phyloP scores from a whole-genome alignment of 495 filamentous ascomycete genomes.

The Wilcoxina mikolae region DNA sequence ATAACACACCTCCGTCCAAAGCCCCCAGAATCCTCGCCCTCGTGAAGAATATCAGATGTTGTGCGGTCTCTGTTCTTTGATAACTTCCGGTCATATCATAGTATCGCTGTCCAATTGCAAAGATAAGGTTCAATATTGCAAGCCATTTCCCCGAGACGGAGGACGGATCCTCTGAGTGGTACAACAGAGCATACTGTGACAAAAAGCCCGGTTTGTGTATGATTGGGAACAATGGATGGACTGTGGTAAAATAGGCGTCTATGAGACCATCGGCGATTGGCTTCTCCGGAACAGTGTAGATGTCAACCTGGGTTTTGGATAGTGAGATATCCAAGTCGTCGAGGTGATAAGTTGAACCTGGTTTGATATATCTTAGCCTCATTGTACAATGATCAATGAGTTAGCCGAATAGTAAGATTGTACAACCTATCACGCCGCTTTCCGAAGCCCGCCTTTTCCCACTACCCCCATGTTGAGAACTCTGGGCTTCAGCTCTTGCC shows the following conservation, averaged over 20 bases:
- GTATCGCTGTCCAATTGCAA: slow-evolving; percentile 17
- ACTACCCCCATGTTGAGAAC: too few relatives aligned
- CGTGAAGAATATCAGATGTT: slow-evolving; percentile 17
- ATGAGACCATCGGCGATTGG: slow-evolving; percentile 37
- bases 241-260: slow-evolving; percentile 37
- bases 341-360: slow-evolving; percentile 8
- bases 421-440: too few relatives aligned
- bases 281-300: slow-evolving; percentile 33
- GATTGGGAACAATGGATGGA: slow-evolving; percentile 41
- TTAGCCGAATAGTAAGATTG: too few relatives aligned
- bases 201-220: slow-evolving; percentile 39
- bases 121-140: slow-evolving; percentile 21
- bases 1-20: slow-evolving; percentile 21
- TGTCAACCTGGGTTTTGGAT: slow-evolving; percentile 13
- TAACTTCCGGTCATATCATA: slow-evolving; percentile 3
- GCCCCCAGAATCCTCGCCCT: slow-evolving; percentile 24
- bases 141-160: slow-evolving; percentile 12
- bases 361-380: too few relatives aligned
- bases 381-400: too few relatives aligned
- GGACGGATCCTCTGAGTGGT: slow-evolving; percentile 16
- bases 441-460: too few relatives aligned
- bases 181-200: slow-evolving; percentile 34
- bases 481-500: too few relatives aligned
- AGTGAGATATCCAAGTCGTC: slow-evolving; percentile 14
- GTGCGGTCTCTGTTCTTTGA: too few relatives aligned